A percentile compares a stretch with the other conserved stretches of the same genome.
phyloP scores from a whole-genome alignment of 164 flowering plant species.

The Aristolochia contorta region DNA sequence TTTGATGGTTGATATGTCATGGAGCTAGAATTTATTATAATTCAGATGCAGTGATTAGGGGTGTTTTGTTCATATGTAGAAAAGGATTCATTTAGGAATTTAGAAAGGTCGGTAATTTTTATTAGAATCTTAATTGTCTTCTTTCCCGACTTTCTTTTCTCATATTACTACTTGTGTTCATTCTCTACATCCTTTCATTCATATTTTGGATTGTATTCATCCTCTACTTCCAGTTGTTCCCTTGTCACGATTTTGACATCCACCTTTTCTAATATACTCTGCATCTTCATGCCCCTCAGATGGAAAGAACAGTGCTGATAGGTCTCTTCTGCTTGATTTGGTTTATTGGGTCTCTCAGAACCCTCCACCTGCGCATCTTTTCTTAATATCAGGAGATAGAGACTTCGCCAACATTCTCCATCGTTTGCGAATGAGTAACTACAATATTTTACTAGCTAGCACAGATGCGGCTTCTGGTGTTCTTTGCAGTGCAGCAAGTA shows the following conservation, averaged over 20 bases:
- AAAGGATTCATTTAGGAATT: no score
- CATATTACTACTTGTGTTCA: neutral
- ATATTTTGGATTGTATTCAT: no score
- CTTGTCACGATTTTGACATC: neutral
- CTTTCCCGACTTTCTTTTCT: neutral
- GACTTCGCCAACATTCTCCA: slow-evolving; percentile 67
- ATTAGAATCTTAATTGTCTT: neutral
- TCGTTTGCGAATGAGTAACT: slow-evolving; percentile 73
- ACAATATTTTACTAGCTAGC: slow-evolving; percentile 76
- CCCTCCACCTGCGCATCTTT: slow-evolving; percentile 94
- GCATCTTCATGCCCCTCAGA: slow-evolving; percentile 27
- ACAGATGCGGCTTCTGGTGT: slow-evolving; percentile 42
- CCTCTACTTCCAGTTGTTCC: no score
- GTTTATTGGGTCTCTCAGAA: slow-evolving; percentile 79
- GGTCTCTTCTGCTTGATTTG: slow-evolving; percentile 63
- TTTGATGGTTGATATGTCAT: neutral
- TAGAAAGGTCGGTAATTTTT: neutral
- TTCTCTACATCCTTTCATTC: no score
- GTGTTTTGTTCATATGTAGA: no score
- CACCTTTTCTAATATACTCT: neutral
- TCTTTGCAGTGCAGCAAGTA: slow-evolving; percentile 56
- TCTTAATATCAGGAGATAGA: slow-evolving; percentile 77
- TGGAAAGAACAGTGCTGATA: slow-evolving; percentile 87
- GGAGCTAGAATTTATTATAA: no score
- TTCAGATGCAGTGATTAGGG: no score